These are phyloP conservation scores for Sporisorium graminicola DNA, from an alignment of 1,284 basidiomycete genomes.

Conservation along the genomic window DNA sequence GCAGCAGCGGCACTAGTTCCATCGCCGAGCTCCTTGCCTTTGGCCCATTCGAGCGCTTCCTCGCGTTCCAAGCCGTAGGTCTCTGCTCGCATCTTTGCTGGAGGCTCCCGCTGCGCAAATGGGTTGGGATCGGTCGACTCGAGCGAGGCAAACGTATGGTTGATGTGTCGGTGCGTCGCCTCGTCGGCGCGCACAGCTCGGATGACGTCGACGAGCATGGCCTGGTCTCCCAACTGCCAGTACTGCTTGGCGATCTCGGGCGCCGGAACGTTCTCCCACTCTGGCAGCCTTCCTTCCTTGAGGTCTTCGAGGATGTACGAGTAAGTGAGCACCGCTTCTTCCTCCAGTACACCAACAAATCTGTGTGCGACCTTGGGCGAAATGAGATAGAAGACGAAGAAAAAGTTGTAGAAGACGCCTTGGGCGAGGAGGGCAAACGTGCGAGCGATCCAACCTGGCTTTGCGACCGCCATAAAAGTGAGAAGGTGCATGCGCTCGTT, in stretches of 20 bases:
- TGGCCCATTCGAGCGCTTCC: constrained; percentile 53
- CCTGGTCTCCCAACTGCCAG: constrained; percentile 81
- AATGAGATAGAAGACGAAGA: constrained; percentile 79
- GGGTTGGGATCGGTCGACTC: constrained; percentile 54
- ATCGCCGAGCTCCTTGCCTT: constrained; percentile 14
- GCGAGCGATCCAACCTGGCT: constrained; percentile 43
- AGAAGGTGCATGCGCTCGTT: constrained; percentile 65
- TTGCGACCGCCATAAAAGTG: constrained; percentile 43
- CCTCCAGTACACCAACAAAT: constrained; percentile 94
- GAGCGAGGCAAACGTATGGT: constrained; percentile 59
- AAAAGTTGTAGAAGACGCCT: constrained; percentile 49
- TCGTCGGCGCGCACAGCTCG: constrained; percentile 93
- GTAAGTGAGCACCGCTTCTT: constrained; percentile 82
- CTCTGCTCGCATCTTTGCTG: constrained; percentile 41
- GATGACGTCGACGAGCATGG: constrained; percentile 86
- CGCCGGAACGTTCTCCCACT: constrained; percentile 80
- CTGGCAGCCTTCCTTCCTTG: constrained; percentile 85
- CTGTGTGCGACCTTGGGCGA: constrained; percentile 88
- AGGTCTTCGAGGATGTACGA: constrained; percentile 86
- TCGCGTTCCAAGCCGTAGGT: constrained; percentile 54
- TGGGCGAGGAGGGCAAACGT: constrained; percentile 72
- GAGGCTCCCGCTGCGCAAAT: constrained; percentile 49
- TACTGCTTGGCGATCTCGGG: constrained; percentile 89
- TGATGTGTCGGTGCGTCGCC: constrained; percentile 68
- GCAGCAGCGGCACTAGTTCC: constrained; percentile 9